These are phyloP conservation scores for Alternaria novae-zelandiae DNA, from an alignment of 2,329 filamentous ascomycete species.

Conservation along the genomic window DNA sequence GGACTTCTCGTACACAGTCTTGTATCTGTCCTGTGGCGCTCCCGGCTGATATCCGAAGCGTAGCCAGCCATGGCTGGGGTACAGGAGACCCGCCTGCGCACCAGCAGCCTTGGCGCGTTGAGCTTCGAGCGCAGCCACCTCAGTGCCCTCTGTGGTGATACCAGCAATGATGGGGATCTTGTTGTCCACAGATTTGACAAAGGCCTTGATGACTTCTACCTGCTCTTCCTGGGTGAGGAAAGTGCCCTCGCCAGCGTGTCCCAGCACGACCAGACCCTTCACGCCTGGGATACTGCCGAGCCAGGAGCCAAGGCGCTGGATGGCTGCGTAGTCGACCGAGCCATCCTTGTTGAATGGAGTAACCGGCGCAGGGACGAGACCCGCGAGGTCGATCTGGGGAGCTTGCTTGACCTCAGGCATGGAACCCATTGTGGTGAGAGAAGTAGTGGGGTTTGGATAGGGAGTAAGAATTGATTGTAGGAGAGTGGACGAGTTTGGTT, in stretches of 20 bases:
- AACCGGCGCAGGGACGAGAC: conserved; percentile 59
- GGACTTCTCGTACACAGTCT: conserved; percentile 58
- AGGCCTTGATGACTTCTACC: conserved; percentile 58
- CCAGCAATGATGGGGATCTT: conserved; percentile 61
- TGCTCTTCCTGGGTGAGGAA: conserved; percentile 61
- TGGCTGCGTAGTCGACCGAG: conserved; percentile 59
- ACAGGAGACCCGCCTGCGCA: conserved; percentile 59
- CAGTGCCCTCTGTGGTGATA: conserved; percentile 61
- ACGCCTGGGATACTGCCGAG: conserved; percentile 60
- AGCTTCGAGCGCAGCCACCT: conserved; percentile 60
- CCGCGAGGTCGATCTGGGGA: conserved; percentile 54
- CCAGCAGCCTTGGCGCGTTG: conserved; percentile 60
- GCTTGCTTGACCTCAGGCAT: conserved; percentile 29
- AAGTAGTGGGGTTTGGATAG: neutral
- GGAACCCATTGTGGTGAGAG: conserved; percentile 28
- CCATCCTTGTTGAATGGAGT: conserved; percentile 60
- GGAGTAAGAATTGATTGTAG: conserved; percentile 1
- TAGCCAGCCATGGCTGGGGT: conserved; percentile 62
- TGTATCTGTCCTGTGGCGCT: conserved; percentile 61
- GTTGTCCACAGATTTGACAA: conserved; percentile 60
- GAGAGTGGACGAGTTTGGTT: neutral
- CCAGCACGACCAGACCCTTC: conserved; percentile 61
- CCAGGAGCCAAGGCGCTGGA: conserved; percentile 61
- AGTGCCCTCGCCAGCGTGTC: conserved; percentile 62
- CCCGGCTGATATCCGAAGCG: conserved; percentile 62